Evolutionary conservation across 345 rosid genomes (phyloP).

Genomic region (Euphorbia tirucalli): DNA sequence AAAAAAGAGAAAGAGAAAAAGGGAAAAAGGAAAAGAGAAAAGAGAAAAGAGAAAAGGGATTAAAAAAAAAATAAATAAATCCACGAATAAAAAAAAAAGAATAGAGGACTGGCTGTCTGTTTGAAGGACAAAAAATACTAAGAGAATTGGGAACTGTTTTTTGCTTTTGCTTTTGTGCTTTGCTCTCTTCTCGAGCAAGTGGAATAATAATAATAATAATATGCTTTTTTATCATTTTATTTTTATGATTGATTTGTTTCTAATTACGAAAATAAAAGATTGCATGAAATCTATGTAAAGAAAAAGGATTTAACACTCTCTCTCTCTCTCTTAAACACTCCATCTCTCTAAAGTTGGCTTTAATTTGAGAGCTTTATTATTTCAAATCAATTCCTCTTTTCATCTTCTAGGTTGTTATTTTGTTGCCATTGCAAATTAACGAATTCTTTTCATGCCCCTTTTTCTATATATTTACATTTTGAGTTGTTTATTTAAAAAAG

Average conservation of each 20-base stretch:
- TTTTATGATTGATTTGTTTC: constrained; percentile 29
- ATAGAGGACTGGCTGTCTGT: constrained; percentile 50
- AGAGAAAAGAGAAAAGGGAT: not conserved
- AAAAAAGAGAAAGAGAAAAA: too few species aligned
- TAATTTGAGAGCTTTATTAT: constrained; percentile 28
- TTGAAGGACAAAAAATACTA: too few species aligned
- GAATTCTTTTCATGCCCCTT: not conserved
- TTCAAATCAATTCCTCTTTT: constrained; percentile 7
- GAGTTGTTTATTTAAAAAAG: too few species aligned
- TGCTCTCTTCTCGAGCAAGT: constrained; percentile 20
- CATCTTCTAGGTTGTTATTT: too few species aligned
- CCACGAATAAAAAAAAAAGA: constrained; percentile 32
- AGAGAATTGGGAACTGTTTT: constrained; percentile 40
- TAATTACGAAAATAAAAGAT: constrained; percentile 3
- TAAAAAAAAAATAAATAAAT: constrained; percentile 20
- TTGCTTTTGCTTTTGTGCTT: constrained; percentile 9
- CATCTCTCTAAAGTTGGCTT: constrained; percentile 23
- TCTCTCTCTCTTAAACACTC: constrained; percentile 1
- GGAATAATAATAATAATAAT: constrained; percentile 14
- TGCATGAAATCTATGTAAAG: constrained; percentile 36
- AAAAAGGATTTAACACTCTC: not conserved
- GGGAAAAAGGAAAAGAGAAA: constrained; percentile 12
- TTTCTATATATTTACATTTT: too few species aligned
- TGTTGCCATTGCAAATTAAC: not conserved
- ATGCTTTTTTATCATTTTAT: constrained; percentile 31